These are phyloP conservation scores for Jacaranda copaia DNA, from an alignment of 257 asterid species.

Conservation along the genomic window DNA sequence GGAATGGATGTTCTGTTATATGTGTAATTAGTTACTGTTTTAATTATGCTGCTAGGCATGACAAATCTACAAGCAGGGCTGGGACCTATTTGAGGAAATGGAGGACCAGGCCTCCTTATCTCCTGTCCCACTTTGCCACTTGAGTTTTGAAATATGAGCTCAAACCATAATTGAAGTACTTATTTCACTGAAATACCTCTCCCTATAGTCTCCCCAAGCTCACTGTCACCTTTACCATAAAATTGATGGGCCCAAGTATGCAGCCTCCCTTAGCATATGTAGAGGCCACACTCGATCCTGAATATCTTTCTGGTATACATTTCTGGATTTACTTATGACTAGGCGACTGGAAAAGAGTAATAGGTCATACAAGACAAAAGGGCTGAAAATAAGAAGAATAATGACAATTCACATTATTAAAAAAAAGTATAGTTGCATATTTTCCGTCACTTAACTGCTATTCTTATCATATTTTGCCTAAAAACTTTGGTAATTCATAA, in stretches of 20 bases:
- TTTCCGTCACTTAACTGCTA: neutral
- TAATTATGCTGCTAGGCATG: neutral
- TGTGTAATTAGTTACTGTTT: conserved; percentile 4
- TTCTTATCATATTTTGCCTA: neutral
- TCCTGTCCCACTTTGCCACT: neutral
- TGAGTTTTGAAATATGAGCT: neutral
- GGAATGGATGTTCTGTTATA: neutral
- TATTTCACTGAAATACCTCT: neutral
- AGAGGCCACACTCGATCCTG: too few species aligned
- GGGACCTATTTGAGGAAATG: neutral
- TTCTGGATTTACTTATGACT: neutral
- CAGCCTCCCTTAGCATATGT: too few species aligned
- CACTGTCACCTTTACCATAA: neutral
- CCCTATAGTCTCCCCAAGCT: neutral
- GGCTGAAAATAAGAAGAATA: too few species aligned
- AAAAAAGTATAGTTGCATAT: neutral
- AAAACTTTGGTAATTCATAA: neutral
- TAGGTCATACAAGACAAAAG: neutral
- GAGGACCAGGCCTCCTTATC: neutral
- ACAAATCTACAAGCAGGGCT: neutral
- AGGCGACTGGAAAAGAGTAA: conserved; percentile 11
- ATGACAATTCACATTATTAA: too few species aligned
- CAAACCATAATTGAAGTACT: neutral
- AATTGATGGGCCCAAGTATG: too few species aligned
- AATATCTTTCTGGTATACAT: too few species aligned